Conservation (phyloP, 179 eudicot genomes). For the Pouteria campechiana region DNA sequence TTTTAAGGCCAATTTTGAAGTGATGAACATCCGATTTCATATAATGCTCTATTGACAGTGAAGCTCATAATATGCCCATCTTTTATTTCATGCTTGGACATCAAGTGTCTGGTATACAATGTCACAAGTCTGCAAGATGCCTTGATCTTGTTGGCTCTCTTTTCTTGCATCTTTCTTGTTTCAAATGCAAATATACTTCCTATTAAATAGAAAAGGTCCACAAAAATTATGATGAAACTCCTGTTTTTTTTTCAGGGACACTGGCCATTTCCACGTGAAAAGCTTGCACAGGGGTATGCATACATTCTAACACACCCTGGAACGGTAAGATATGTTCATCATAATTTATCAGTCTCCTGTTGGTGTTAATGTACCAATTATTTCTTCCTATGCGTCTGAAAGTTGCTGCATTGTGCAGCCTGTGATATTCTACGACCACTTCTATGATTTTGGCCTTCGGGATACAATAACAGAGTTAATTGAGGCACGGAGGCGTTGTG, state of each 20-base stretch:
- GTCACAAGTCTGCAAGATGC: too few species aligned
- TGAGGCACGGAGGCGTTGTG: constrained; percentile 8
- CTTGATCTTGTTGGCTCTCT: too few species aligned
- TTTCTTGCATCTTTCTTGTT: too few species aligned
- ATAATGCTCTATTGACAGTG: too few species aligned
- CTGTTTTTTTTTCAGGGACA: constrained; percentile 13
- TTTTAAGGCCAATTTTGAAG: too few species aligned
- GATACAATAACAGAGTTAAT: constrained; percentile 9
- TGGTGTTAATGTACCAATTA: background rate
- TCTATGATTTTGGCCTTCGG: constrained; percentile 9
- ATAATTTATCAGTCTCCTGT: background rate
- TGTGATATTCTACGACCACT: constrained; percentile 15
- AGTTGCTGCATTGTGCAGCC: constrained; percentile 18
- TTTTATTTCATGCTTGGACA: too few species aligned
- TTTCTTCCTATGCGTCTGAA: background rate
- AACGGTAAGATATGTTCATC: background rate
- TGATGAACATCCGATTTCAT: too few species aligned
- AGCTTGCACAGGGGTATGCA: constrained; percentile 18
- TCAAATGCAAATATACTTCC: too few species aligned
- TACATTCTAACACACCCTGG: constrained; percentile 21
- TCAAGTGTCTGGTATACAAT: too few species aligned
- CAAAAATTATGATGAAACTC: too few species aligned
- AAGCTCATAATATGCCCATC: too few species aligned
- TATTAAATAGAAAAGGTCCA: too few species aligned
- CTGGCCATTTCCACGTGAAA: constrained; percentile 18